These are phyloP conservation scores for Alternaria sp. DNA, from an alignment of 2,329 filamentous ascomycete genomes.

Conservation along the genomic window DNA sequence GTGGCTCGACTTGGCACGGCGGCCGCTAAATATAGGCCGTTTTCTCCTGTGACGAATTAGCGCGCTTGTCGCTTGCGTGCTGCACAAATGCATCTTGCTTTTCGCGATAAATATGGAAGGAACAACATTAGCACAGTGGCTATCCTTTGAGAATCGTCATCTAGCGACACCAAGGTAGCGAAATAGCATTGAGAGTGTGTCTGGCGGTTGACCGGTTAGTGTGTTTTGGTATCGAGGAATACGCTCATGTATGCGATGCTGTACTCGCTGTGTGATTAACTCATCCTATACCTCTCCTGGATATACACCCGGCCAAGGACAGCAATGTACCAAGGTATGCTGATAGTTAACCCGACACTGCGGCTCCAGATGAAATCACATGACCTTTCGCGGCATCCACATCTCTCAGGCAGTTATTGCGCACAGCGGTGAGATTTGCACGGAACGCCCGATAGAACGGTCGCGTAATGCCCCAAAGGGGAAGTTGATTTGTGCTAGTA, in stretches of 20 bases:
- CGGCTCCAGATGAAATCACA: constrained; percentile 22
- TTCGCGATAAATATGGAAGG: constrained; percentile 27
- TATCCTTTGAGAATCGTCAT: constrained; percentile 10
- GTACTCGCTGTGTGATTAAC: constrained; percentile 9
- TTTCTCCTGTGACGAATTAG: constrained; percentile 11
- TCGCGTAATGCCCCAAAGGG: constrained; percentile 23
- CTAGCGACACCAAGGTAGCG: constrained; percentile 6
- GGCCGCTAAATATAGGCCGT: constrained; percentile 42
- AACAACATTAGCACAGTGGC: constrained; percentile 17
- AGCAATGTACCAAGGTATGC: constrained; percentile 1
- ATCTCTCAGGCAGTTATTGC: constrained; percentile 20
- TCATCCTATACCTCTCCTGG: constrained; percentile 11
- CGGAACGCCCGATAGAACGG: constrained; percentile 27
- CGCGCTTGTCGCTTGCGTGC: not conserved
- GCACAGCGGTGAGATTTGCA: constrained; percentile 33
- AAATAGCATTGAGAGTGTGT: constrained; percentile 4
- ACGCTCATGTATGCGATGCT: constrained; percentile 23
- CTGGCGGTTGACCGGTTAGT: constrained; percentile 13
- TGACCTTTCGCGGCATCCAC: constrained; percentile 25
- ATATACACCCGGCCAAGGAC: constrained; percentile 8
- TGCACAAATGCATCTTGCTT: constrained; percentile 1
- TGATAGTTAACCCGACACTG: constrained; percentile 17
- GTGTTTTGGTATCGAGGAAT: constrained; percentile 12
- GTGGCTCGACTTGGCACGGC: constrained; percentile 24
- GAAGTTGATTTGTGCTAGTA: constrained; percentile 20